Evolutionary conservation across 2,329 filamentous ascomycete genomes (phyloP), one percentile per base, ranked within the genome.

Genomic region (Aspergillus japonicus): DNA sequence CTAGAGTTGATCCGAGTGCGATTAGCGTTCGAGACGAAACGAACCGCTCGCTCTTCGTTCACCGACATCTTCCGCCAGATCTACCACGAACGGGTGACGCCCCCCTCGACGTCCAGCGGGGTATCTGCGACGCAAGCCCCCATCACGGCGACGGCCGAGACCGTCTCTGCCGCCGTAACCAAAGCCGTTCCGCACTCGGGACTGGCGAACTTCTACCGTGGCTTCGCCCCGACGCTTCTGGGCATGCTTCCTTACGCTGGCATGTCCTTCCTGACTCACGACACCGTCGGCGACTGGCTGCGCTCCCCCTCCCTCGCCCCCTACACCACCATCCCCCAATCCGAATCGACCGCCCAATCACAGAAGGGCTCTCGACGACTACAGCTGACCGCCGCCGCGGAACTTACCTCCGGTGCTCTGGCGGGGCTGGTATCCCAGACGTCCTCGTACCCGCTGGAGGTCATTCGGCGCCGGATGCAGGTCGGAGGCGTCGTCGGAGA

Each of bases 171-270:
- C 24, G 67, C 68, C 0, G 78, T 86, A 0, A 80, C 83, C 23
- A 77, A 80, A 10, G 79, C 83, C 0, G 81, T 84, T 0, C 88
- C 90, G 0, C 82, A 81, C 26, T 83, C 83, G 11, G 94, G 94
- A 4, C 74, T 98, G 0, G 77, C 86, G 58, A 99, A 99, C 76
- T 99, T 99, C 75, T 99, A 97, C 77, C 87, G 95, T 52, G 95
- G 95, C 53, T 99, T 99, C 75, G 86, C 87, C 0, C 91, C 94
- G 0, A 98, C 95, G 0, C 77, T 99, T 5, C 82, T 96, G 61
- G 95, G 95, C 68, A 99, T 99, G 94, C 81, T 99, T 0, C 95
- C 95, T 0, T 99, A 99, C 71, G 95, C 95, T 1, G 95, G 95
- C 68, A 89, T 96, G 71, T 96, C 92, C 1, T 99, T 99, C 78